A percentile compares a stretch with the other conserved stretches of the same genome.
Evolutionary conservation across 306 rosid genomes (phyloP).

Genomic region (Fragaria iinumae): DNA sequence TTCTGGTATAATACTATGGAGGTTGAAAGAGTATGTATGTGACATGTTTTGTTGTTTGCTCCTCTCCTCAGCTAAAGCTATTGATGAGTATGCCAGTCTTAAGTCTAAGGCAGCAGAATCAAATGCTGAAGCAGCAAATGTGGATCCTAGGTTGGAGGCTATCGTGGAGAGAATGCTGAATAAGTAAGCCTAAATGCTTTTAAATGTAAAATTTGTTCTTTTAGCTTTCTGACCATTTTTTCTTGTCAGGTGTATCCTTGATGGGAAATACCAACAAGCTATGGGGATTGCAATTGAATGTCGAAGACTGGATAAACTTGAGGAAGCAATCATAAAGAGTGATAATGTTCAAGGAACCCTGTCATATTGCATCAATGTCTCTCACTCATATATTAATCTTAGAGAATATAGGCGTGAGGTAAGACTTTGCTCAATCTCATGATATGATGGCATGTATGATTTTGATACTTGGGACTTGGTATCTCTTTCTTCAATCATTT

Average conservation of each 20-base stretch:
- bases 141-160: constrained; percentile 91
- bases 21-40: not conserved
- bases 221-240: constrained; percentile 15
- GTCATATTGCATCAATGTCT: constrained; percentile 83
- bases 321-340: constrained; percentile 96
- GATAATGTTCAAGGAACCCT: constrained; percentile 89
- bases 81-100: constrained; percentile 90
- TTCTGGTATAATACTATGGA: not conserved
- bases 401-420: constrained; percentile 96
- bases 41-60: constrained; percentile 24
- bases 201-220: constrained; percentile 7
- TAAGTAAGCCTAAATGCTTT: constrained; percentile 54
- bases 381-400: constrained; percentile 89
- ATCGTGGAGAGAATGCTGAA: constrained; percentile 96
- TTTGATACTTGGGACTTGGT: not conserved
- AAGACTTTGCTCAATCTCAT: constrained; percentile 13
- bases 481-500: not conserved
- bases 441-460: not conserved
- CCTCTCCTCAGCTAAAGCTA: constrained; percentile 79
- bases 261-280: constrained; percentile 96
- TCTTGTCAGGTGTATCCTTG: constrained; percentile 70
- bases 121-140: constrained; percentile 47
- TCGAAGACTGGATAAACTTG: constrained; percentile 94
- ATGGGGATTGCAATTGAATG: constrained; percentile 98
- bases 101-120: constrained; percentile 82